phyloP scores from a whole-genome alignment of 345 rosid species.

The Mallotus nudiflorus region DNA sequence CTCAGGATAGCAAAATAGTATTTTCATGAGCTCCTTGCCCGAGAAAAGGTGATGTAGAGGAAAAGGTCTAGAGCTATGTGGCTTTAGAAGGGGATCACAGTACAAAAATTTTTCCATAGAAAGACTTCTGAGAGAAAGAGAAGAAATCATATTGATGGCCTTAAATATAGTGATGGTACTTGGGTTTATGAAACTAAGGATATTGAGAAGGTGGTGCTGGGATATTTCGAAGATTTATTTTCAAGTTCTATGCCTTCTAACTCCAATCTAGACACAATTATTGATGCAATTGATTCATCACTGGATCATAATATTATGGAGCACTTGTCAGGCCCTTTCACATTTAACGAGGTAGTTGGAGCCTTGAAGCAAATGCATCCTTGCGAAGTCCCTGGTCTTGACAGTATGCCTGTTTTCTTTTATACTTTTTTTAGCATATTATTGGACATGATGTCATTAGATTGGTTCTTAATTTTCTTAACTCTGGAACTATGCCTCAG shows the following conservation, averaged over 20 bases:
- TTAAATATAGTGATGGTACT: background rate
- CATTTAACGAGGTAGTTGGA: no score
- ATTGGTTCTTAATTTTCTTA: no score
- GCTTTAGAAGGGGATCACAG: background rate
- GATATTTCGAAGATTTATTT: background rate
- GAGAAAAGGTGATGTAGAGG: background rate
- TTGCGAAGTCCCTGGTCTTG: no score
- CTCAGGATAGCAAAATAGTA: no score
- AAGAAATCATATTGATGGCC: background rate
- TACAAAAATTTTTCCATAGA: background rate
- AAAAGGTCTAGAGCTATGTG: background rate
- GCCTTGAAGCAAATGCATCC: no score
- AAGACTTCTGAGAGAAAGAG: background rate
- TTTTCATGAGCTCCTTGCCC: no score
- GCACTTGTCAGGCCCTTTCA: no score
- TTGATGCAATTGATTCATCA: background rate
- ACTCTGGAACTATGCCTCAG: no score
- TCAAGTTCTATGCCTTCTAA: background rate
- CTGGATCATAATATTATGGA: no score
- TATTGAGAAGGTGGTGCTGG: background rate
- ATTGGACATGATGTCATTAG: no score
- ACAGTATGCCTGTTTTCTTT: no score
- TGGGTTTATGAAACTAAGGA: background rate
- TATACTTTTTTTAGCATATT: no score
- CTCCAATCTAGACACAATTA: background rate